Conservation (phyloP, 2,329 filamentous ascomycete species). For the Daldinia sp. region DNA sequence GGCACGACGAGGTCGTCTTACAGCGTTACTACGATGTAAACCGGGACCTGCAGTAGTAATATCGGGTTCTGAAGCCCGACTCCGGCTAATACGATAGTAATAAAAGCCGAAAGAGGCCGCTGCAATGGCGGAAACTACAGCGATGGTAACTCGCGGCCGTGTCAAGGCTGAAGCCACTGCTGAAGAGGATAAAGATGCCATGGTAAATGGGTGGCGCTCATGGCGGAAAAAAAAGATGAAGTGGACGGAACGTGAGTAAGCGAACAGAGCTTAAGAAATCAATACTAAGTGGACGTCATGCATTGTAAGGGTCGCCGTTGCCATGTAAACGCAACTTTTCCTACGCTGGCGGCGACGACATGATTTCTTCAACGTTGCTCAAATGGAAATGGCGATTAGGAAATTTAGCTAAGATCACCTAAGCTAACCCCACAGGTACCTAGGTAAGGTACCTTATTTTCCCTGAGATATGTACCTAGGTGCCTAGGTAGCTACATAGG, state of each 20-base stretch:
- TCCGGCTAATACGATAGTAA: slow-evolving; percentile 61
- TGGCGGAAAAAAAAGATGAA: slow-evolving; percentile 43
- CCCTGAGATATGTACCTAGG: too few relatives aligned
- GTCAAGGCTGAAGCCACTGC: slow-evolving; percentile 66
- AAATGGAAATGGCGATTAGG: slow-evolving; percentile 5
- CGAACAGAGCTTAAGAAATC: not conserved
- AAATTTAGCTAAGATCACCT: slow-evolving; percentile 11
- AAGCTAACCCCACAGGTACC: slow-evolving; percentile 1
- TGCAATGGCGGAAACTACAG: slow-evolving; percentile 66
- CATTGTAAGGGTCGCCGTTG: slow-evolving; percentile 7
- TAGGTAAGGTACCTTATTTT: too few relatives aligned
- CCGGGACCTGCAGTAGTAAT: slow-evolving; percentile 48
- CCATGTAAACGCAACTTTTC: not conserved
- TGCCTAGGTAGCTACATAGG: too few relatives aligned
- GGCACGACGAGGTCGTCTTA: slow-evolving; percentile 64
- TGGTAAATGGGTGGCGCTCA: slow-evolving; percentile 51
- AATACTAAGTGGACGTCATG: not conserved
- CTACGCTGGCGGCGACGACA: not conserved
- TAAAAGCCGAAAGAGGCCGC: slow-evolving; percentile 70
- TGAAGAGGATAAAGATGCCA: slow-evolving; percentile 60
- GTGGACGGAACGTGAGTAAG: not conserved
- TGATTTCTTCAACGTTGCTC: not conserved
- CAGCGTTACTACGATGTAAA: slow-evolving; percentile 75
- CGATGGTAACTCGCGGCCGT: slow-evolving; percentile 67
- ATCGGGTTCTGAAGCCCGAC: slow-evolving; percentile 47